Evolutionary conservation across 2,329 filamentous ascomycete genomes (phyloP).

Genomic region (Pseudocercospora eumusae): DNA sequence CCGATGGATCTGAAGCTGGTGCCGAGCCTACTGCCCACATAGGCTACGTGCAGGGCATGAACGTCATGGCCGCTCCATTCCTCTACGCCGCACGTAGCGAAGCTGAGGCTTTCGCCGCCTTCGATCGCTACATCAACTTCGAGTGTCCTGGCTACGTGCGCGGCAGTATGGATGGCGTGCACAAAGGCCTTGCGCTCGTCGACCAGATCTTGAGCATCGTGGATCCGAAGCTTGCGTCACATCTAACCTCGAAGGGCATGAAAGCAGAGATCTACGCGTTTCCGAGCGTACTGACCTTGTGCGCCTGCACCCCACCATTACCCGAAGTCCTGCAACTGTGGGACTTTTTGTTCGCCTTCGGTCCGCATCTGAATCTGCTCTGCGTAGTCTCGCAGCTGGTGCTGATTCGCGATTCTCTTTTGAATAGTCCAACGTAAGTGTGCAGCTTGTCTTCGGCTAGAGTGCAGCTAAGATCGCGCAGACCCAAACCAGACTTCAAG

Average conservation of each 20-base stretch:
- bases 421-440: slow-evolving; percentile 77
- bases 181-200: slow-evolving; percentile 85
- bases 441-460: neutral
- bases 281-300: slow-evolving; percentile 89
- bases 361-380: slow-evolving; percentile 88
- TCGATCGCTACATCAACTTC: slow-evolving; percentile 80
- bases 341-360: slow-evolving; percentile 97
- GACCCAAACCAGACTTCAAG: slow-evolving; percentile 68
- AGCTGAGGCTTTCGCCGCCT: slow-evolving; percentile 89
- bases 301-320: slow-evolving; percentile 90
- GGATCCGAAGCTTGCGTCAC: slow-evolving; percentile 80
- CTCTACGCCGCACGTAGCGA: slow-evolving; percentile 93
- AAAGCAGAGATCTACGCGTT: slow-evolving; percentile 96
- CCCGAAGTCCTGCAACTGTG: slow-evolving; percentile 91
- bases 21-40: slow-evolving; percentile 61
- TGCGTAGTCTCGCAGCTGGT: slow-evolving; percentile 96
- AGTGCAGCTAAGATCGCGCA: slow-evolving; percentile 44
- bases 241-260: slow-evolving; percentile 82
- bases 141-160: slow-evolving; percentile 94
- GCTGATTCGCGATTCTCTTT: slow-evolving; percentile 78
- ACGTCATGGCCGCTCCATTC: slow-evolving; percentile 93
- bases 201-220: slow-evolving; percentile 91
- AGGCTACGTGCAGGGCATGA: slow-evolving; percentile 98
- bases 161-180: slow-evolving; percentile 95
- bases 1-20: slow-evolving; percentile 63